Evolutionary conservation across 192 early-diverging fungal genomes (phyloP), one percentile per base, ranked within the genome.

Genomic region (Dimargaris verticillata): DNA sequence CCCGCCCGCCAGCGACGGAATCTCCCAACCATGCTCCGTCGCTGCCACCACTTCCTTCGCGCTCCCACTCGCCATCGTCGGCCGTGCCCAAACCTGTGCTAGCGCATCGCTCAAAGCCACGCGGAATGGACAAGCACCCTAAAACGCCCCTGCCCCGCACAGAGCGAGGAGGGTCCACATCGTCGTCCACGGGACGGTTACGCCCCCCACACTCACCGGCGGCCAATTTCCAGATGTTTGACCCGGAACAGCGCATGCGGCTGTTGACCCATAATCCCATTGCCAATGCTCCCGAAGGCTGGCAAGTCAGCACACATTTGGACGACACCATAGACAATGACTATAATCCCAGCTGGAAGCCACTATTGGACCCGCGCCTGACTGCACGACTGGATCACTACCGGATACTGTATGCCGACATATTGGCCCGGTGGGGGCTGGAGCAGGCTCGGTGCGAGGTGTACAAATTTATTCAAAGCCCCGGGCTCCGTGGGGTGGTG

Each of bases 301-400:
- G 53, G 53, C 18, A 26, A 11, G 6, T 26, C 9, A 28, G 17
- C 18, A 55, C 53, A 10, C 28, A 26, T 38, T 33, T 55, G 29
- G 53, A 55, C 28, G 53, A 55, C 28, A 10, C n/a, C 17, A 33
- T 55, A 11, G 53, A 55, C 29, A 55, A n/a, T n/a, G 53, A 55
- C n/a, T 55, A 55, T 6, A 55, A 55, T n/a, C 53, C 53, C 22
- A n/a, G 28, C 28, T 55, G 53, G 53, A 6, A 55, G 26, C 53
- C 53, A 6, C 28, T 55, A 18, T 25, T 55, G 53, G 33, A 55
- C 53, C 53, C 53, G 5, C 53, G 28, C 17, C 26, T 18, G 26
- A 28, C 53, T 7, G 53, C 53, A n/a, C 25, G n/a, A 11, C 28
- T 33, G 17, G 53, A 55, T 28, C 53, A 55, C 33, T 55, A 55